Percentiles rank a stretch among this genome's conserved stretches.
Conservation (phyloP, 2,329 filamentous ascomycete genomes). For the Ophiostoma sp. region DNA sequence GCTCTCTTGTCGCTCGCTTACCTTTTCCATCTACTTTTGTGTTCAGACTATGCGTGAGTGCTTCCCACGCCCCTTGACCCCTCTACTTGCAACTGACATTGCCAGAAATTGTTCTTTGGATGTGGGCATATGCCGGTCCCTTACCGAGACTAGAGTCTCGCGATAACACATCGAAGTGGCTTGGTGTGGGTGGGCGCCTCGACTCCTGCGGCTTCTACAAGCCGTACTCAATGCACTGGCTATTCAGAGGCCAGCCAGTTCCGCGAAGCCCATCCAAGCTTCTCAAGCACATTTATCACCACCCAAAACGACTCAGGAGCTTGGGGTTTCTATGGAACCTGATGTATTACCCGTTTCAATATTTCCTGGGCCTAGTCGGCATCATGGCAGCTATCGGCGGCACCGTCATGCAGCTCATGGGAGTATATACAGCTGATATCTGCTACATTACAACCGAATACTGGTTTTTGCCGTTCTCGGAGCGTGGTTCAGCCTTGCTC, state of each 20-base stretch:
- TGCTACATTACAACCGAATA: conserved; percentile 26
- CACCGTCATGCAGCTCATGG: conserved; percentile 31
- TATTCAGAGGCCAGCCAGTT: not conserved
- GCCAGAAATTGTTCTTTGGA: conserved; percentile 29
- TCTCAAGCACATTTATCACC: not conserved
- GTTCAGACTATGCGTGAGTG: conserved; percentile 23
- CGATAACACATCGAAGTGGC: not conserved
- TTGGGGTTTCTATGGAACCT: conserved; percentile 27
- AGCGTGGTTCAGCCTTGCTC: conserved; percentile 23
- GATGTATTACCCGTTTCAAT: conserved; percentile 26
- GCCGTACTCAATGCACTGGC: not conserved
- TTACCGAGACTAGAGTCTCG: not conserved
- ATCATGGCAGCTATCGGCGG: conserved; percentile 36
- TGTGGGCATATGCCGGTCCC: conserved; percentile 30
- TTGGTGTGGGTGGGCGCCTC: not conserved
- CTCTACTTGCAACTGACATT: not conserved
- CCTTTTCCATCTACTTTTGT: conserved; percentile 27
- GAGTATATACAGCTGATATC: conserved; percentile 30
- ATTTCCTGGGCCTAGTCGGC: conserved; percentile 36
- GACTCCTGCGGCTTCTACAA: not conserved
- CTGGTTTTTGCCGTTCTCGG: conserved; percentile 27
- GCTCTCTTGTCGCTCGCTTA: conserved; percentile 30
- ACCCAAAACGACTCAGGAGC: conserved; percentile 12
- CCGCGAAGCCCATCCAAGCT: not conserved
- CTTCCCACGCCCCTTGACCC: not conserved